phyloP scores from a whole-genome alignment of 176 grass and related monocot genomes.

The Metroxylon sagu region DNA sequence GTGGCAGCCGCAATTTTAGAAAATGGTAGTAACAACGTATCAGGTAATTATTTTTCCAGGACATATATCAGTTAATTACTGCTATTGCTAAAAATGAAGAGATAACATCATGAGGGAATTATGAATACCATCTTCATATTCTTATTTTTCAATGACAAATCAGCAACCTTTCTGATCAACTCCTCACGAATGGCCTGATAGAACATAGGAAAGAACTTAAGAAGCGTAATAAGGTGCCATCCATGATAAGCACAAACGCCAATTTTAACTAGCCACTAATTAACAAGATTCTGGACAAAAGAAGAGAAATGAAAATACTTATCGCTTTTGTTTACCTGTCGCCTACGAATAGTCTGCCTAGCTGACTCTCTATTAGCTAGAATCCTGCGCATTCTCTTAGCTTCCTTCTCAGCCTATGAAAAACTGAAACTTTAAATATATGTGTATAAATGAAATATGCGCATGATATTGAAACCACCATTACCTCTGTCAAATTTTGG shows the following conservation, averaged over 20 bases:
- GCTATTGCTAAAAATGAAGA: no score
- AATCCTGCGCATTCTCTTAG: conserved; percentile 61
- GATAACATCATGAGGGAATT: not conserved
- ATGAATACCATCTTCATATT: conserved; percentile 54
- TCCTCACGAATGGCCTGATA: conserved; percentile 61
- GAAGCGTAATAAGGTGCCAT: not conserved
- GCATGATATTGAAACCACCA: not conserved
- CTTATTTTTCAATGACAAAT: conserved; percentile 65
- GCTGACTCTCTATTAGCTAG: conserved; percentile 87
- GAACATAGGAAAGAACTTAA: conserved; percentile 1
- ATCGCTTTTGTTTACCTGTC: conserved; percentile 32
- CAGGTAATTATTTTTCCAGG: no score
- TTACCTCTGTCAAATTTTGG: conserved; percentile 69
- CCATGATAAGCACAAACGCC: no score
- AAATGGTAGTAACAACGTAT: no score
- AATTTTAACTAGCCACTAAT: no score
- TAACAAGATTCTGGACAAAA: not conserved
- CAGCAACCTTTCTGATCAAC: conserved; percentile 47
- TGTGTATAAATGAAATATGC: not conserved
- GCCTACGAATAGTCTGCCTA: conserved; percentile 70
- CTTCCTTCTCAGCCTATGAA: conserved; percentile 63
- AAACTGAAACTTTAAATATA: not conserved
- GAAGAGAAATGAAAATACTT: not conserved
- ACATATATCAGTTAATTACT: no score
- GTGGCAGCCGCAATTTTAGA: no score